Base-by-base conservation (phyloP, 768 basidiomycete genomes). In the Podaxis sp. region DNA sequence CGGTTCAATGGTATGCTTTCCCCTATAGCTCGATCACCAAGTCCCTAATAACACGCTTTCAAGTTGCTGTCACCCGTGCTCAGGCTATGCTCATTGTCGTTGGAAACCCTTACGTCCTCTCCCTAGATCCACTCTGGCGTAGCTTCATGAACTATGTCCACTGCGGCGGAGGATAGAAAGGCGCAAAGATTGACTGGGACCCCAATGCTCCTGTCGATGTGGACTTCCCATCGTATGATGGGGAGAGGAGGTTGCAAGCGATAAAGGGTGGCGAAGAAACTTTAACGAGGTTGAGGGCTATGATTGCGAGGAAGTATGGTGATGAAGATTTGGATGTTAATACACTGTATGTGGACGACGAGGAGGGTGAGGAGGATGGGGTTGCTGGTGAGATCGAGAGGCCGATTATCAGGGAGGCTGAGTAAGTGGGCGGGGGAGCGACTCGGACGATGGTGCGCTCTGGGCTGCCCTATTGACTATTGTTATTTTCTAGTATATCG, bases 91-190 rank as follows among this genome's bases (percentile, higher is more conserved):
- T 88, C 7, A 77, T 87, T 67, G 73, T 87, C 50, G 69, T 87
- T 27, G 87, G 86, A 4, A 80, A 87, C 62, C 82, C 85, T 0
- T 68, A 74, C 6, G 83, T 86, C 3, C 73, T 88, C 0, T 80
- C 80, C 5, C 74, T 87, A 1, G 86, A 88, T 63, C 85, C 85
- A 1, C 71, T 86, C 2, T 87, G 86, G 86, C 72, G 85, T 2
- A 67, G 71, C 0, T 86, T 86, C 73, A 66, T 88, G 55, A 85
- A 84, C 61, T 86, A 82, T 62, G 68, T 87, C n/a, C 69, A 82
- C 62, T 51, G 65, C 18, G 76, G 79, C 13, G 79, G 80, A 4
- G 86, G 85, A 1, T 87, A 85, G 82, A 74, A 67, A 28, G 85
- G 85, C 6, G 72, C 73, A 7, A 18, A 44, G 6, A 44, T 44